phyloP scores from a whole-genome alignment of 257 asterid species.

The Ocimum tenuiflorum region DNA sequence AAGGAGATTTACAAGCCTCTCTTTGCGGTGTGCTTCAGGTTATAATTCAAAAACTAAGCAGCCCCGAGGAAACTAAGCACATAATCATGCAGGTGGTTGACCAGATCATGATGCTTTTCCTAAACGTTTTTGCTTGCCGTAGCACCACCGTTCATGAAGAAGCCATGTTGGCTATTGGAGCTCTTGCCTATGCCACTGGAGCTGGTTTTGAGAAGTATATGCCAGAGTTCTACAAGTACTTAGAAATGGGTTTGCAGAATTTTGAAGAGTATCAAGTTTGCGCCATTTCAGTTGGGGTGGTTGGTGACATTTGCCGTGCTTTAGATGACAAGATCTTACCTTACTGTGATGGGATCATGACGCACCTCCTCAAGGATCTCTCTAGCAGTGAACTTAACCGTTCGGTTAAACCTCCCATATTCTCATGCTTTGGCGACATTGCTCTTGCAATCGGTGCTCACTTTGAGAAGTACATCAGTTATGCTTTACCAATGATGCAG shows the following conservation, averaged over 20 bases:
- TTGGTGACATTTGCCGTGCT: constrained; percentile 77
- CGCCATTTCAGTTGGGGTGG: constrained; percentile 80
- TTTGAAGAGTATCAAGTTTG: constrained; percentile 82
- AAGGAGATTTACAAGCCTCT: constrained; percentile 78
- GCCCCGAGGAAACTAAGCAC: constrained; percentile 49
- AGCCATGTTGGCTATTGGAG: constrained; percentile 89
- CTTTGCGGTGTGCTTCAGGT: constrained; percentile 87
- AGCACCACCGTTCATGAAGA: constrained; percentile 84
- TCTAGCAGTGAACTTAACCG: constrained; percentile 60
- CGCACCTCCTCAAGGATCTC: constrained; percentile 62
- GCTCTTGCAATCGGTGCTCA: constrained; percentile 75
- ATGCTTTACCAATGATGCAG: constrained; percentile 73
- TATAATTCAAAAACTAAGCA: constrained; percentile 64
- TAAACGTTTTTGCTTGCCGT: constrained; percentile 72
- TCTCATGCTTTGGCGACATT: constrained; percentile 81
- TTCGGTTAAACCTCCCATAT: constrained; percentile 80
- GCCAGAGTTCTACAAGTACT: constrained; percentile 61
- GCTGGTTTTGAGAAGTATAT: constrained; percentile 59
- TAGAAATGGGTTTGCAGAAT: constrained; percentile 83
- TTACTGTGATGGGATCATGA: constrained; percentile 73
- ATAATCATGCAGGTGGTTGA: constrained; percentile 62
- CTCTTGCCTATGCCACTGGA: constrained; percentile 73
- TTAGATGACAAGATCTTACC: constrained; percentile 70
- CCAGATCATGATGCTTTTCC: constrained; percentile 65
- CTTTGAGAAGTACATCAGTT: constrained; percentile 58